These are phyloP conservation scores for Stentor roeselii DNA, from an alignment of 73 alveolate species.

Conservation along the genomic window DNA sequence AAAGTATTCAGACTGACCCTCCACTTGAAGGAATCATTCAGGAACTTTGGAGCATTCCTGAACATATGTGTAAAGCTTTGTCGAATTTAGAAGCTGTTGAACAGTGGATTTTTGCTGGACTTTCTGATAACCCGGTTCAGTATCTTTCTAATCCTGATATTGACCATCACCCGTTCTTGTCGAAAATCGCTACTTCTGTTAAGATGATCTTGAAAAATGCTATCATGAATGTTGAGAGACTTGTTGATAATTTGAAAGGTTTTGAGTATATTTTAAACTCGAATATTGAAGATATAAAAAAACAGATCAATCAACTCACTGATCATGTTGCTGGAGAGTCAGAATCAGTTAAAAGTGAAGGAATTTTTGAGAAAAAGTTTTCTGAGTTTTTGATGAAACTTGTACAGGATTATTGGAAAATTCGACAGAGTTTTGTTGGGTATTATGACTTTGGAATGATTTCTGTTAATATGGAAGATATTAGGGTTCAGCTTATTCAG, in stretches of 20 bases:
- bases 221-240: background rate
- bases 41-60: background rate
- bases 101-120: conserved; percentile 7
- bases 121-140: background rate
- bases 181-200: background rate
- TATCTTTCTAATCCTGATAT: background rate
- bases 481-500: background rate
- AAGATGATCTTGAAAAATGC: background rate
- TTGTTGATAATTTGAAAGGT: background rate
- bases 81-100: background rate
- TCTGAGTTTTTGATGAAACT: background rate
- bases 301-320: background rate
- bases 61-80: background rate
- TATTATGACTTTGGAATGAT: conserved; percentile 11
- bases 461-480: background rate
- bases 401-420: conserved; percentile 10
- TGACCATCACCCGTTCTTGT: background rate
- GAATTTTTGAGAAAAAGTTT: background rate
- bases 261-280: conserved; percentile 4
- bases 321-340: background rate
- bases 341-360: background rate
- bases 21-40: background rate
- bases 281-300: background rate
- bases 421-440: conserved; percentile 1
- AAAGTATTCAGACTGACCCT: background rate